Percentiles rank a stretch among this genome's conserved stretches.
Evolutionary conservation across 495 filamentous ascomycete species (phyloP).

Genomic region (Trichoderma gamsii): DNA sequence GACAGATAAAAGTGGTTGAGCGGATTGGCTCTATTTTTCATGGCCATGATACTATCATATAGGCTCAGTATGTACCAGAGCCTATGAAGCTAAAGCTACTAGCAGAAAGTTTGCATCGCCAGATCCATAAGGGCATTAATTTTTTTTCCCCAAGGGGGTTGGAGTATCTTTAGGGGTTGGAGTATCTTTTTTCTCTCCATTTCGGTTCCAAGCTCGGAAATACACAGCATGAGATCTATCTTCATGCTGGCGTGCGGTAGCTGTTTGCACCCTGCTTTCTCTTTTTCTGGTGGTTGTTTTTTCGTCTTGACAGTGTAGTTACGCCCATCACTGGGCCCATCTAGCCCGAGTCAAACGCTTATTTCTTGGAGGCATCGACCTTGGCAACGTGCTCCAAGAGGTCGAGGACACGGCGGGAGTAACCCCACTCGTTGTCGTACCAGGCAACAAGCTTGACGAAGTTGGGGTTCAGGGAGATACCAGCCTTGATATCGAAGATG

Average conservation of each 20-base stretch:
- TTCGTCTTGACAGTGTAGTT: not conserved
- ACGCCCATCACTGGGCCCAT: not conserved
- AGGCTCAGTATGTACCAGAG: not conserved
- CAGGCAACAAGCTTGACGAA: constrained; percentile 98
- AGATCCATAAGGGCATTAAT: not conserved
- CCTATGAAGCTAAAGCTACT: constrained; percentile 1
- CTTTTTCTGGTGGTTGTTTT: not conserved
- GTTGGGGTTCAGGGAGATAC: constrained; percentile 95
- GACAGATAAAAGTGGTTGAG: not conserved
- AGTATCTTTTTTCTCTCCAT: not conserved
- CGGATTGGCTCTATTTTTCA: constrained; percentile 1
- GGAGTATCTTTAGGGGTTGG: not conserved
- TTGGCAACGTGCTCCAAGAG: constrained; percentile 89
- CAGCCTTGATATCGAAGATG: constrained; percentile 99
- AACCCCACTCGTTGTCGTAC: constrained; percentile 89
- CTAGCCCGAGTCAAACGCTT: constrained; percentile 14
- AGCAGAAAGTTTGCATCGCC: not conserved
- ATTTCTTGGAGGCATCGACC: constrained; percentile 56
- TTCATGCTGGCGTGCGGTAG: not conserved
- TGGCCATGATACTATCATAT: not conserved
- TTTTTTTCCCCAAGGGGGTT: not conserved
- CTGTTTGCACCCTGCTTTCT: not conserved
- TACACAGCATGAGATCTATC: not conserved
- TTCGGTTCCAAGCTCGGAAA: not conserved
- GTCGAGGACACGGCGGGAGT: constrained; percentile 97